Percentiles rank a stretch among this genome's conserved stretches.
phyloP scores from a whole-genome alignment of 1,284 basidiomycete species.

The Microbotryum violaceum region DNA sequence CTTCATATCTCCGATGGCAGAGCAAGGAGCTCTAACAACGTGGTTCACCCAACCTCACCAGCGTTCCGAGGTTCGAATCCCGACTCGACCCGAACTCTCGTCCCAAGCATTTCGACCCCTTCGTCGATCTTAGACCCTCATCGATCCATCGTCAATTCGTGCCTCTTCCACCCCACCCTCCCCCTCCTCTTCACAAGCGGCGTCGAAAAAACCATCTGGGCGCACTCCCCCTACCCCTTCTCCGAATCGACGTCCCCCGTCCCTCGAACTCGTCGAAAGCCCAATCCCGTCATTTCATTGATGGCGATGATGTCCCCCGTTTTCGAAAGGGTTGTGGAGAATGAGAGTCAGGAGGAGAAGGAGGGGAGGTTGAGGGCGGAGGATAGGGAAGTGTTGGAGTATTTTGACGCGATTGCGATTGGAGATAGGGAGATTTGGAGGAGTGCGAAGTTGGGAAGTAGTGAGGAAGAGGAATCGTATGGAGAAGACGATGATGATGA shows the following conservation, averaged over 20 bases:
- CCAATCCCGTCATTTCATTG: not conserved
- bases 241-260: slow-evolving; percentile 48
- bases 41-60: not conserved
- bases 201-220: slow-evolving; percentile 58
- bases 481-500: not conserved
- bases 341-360: not conserved
- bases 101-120: slow-evolving; percentile 8
- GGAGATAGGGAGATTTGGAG: not conserved
- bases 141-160: slow-evolving; percentile 62
- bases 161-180: slow-evolving; percentile 61
- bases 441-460: not conserved
- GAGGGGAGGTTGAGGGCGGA: slow-evolving; percentile 3
- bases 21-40: not conserved
- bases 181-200: slow-evolving; percentile 60
- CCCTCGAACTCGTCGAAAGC: slow-evolving; percentile 35
- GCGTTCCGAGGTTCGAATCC: not conserved
- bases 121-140: slow-evolving; percentile 48
- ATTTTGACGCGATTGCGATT: slow-evolving; percentile 21
- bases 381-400: slow-evolving; percentile 17
- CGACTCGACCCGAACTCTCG: not conserved
- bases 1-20: not conserved
- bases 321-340: not conserved
- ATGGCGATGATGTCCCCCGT: slow-evolving; percentile 8
- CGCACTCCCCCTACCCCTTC: slow-evolving; percentile 56
- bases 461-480: slow-evolving; percentile 10